Conservation (phyloP, 441 rosid genomes). For the Populus hybrid region DNA sequence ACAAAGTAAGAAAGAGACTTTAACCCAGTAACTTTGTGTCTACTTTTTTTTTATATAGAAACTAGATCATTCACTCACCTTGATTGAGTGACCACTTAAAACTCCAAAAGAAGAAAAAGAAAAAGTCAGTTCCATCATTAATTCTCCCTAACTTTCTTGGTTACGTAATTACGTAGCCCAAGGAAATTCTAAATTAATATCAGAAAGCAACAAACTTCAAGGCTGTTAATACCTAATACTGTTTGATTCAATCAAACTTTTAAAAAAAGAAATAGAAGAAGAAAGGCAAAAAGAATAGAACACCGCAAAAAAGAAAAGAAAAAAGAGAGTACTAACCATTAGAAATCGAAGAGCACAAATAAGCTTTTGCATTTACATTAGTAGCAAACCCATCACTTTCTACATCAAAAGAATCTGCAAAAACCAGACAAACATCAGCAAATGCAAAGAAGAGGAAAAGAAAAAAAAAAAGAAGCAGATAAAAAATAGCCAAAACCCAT, state of each 20-base stretch:
- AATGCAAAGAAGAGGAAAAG: neutral
- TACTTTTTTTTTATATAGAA: neutral
- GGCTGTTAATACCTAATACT: neutral
- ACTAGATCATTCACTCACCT: neutral
- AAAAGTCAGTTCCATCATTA: neutral
- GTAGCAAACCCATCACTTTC: slow-evolving; percentile 31
- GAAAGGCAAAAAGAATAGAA: neutral
- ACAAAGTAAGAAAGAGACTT: neutral
- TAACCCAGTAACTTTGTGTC: neutral
- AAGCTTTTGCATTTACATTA: slow-evolving; percentile 29
- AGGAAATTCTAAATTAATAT: neutral
- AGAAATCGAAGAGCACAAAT: slow-evolving; percentile 49
- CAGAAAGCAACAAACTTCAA: neutral
- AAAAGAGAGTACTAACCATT: slow-evolving; percentile 42
- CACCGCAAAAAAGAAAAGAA: neutral
- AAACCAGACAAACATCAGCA: slow-evolving; percentile 9
- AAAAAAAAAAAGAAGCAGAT: no score
- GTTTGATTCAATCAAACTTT: neutral
- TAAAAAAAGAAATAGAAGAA: no score
- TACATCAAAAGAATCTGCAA: slow-evolving; percentile 54
- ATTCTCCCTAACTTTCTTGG: neutral
- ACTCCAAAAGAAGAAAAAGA: neutral
- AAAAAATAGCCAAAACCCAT: neutral
- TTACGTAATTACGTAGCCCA: neutral
- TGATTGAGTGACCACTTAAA: neutral